These are phyloP conservation scores for Microthlaspi erraticum DNA, from an alignment of 345 rosid species.

Conservation along the genomic window DNA sequence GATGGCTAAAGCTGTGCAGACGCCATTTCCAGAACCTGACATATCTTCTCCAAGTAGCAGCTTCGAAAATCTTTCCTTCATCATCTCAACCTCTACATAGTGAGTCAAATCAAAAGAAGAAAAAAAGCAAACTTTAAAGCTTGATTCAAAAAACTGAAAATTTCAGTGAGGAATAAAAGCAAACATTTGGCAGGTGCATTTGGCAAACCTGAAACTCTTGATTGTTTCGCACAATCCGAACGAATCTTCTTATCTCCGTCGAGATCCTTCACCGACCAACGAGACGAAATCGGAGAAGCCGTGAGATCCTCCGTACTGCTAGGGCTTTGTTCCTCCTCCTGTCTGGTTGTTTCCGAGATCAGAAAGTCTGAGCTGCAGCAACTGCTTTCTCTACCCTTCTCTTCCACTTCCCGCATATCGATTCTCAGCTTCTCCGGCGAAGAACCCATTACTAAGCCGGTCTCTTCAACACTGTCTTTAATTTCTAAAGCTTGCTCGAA, in stretches of 20 bases:
- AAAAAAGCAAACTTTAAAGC: slow-evolving; percentile 17
- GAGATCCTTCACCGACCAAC: slow-evolving; percentile 52
- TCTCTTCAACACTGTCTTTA: slow-evolving; percentile 55
- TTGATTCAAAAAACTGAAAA: background rate
- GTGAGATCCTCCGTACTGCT: slow-evolving; percentile 70
- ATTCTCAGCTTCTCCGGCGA: slow-evolving; percentile 50
- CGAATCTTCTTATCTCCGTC: slow-evolving; percentile 55
- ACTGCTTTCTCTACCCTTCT: slow-evolving; percentile 69
- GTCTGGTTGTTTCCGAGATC: slow-evolving; percentile 64
- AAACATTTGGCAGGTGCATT: slow-evolving; percentile 33
- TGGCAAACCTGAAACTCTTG: slow-evolving; percentile 58
- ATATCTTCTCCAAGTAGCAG: slow-evolving; percentile 97
- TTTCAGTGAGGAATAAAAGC: slow-evolving; percentile 32
- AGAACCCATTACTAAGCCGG: slow-evolving; percentile 44
- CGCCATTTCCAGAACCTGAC: slow-evolving; percentile 99
- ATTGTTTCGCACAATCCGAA: slow-evolving; percentile 47
- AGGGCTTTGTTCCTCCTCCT: slow-evolving; percentile 60
- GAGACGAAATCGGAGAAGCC: slow-evolving; percentile 56
- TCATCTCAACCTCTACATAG: slow-evolving; percentile 79
- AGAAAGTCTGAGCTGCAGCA: slow-evolving; percentile 68
- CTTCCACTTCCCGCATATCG: slow-evolving; percentile 45
- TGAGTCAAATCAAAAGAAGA: slow-evolving; percentile 39
- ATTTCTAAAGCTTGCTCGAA: slow-evolving; percentile 52
- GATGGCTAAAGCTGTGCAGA: slow-evolving; percentile 86
- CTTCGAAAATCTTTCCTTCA: slow-evolving; percentile 97